phyloP scores from a whole-genome alignment of 2,329 filamentous ascomycete genomes.

The Aspergillus oerlinghausenensis region DNA sequence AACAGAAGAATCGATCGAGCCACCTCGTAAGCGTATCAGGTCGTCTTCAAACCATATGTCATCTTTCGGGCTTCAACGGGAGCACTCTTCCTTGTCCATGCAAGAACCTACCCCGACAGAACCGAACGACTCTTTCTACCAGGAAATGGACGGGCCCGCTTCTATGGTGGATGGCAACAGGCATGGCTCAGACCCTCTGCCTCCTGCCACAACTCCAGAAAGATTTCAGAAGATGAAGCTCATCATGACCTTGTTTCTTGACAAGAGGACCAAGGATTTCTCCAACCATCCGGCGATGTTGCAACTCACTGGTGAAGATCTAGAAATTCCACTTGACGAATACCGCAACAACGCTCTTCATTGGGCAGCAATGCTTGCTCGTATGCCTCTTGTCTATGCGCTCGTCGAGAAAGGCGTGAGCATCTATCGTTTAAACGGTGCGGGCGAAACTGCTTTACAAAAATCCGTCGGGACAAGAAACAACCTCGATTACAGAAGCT shows the following conservation, averaged over 20 bases:
- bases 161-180: conserved; percentile 27
- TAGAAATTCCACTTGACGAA: conserved; percentile 88
- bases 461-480: conserved; percentile 91
- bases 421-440: conserved; percentile 80
- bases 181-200: conserved; percentile 39
- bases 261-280: conserved; percentile 65
- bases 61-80: conserved; percentile 32
- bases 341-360: conserved; percentile 84
- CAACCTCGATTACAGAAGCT: conserved; percentile 84
- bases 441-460: conserved; percentile 89
- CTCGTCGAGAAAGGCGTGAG: conserved; percentile 81
- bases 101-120: conserved; percentile 43
- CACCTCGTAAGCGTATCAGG: conserved; percentile 72
- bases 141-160: conserved; percentile 33
- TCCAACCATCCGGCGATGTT: conserved; percentile 72
- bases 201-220: conserved; percentile 55
- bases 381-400: conserved; percentile 74
- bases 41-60: conserved; percentile 49
- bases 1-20: conserved; percentile 61
- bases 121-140: conserved; percentile 45
- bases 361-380: conserved; percentile 90
- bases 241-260: conserved; percentile 77
- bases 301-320: conserved; percentile 69
- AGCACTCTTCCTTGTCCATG: conserved; percentile 33
- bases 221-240: conserved; percentile 76